Conservation (phyloP, 176 grass and related monocot genomes). For the Carex kokanica region DNA sequence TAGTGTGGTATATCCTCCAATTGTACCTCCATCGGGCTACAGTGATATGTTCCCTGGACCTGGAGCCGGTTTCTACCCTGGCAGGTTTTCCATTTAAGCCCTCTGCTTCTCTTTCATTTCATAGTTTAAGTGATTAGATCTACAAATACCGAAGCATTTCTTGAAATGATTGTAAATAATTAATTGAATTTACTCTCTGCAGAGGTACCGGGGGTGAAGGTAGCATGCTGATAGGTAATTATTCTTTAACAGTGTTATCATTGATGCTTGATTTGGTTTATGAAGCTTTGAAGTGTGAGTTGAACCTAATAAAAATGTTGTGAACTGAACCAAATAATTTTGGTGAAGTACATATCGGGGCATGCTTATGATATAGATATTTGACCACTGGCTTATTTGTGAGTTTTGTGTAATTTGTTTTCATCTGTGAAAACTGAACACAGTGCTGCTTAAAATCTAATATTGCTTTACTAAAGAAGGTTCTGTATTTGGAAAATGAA, state of each 20-base stretch:
- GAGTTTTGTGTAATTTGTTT: not conserved
- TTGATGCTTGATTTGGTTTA: not conserved
- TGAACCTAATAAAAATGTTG: not conserved
- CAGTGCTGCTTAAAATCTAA: not conserved
- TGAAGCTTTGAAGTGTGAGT: not conserved
- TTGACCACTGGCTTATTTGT: not conserved
- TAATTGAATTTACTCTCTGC: constrained; percentile 26
- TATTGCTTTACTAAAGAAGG: not conserved
- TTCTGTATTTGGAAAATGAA: constrained; percentile 13
- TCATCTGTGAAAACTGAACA: not conserved
- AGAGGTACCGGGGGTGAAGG: constrained; percentile 57
- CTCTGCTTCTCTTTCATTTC: constrained; percentile 11
- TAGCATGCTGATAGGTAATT: constrained; percentile 80
- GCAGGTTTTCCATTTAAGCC: constrained; percentile 37
- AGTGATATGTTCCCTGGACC: constrained; percentile 75
- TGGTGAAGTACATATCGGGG: not conserved
- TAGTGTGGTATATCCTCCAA: constrained; percentile 64
- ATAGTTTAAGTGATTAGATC: not conserved
- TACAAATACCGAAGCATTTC: not conserved
- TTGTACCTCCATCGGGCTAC: constrained; percentile 39
- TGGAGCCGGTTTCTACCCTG: constrained; percentile 73
- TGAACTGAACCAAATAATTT: not conserved
- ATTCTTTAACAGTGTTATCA: not conserved
- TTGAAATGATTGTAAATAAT: constrained; percentile 21
- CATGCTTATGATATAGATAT: not conserved